Evolutionary conservation across 768 basidiomycete genomes (phyloP), one percentile per base, ranked within the genome.

Genomic region (Russula compacta): DNA sequence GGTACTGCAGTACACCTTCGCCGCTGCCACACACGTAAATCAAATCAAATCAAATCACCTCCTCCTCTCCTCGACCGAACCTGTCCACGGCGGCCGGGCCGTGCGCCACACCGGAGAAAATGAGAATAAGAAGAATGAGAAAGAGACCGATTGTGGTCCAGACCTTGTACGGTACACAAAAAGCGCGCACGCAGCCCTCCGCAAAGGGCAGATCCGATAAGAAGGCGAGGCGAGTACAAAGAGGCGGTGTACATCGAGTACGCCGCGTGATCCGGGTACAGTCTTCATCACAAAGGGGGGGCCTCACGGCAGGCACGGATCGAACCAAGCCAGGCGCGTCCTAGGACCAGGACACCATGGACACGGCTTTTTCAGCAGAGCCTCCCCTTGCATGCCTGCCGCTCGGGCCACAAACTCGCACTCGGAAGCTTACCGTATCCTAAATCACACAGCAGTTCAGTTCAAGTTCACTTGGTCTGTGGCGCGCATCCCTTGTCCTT

Each of bases 361-460:
- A 57, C 60, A 57, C 60, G 60, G 60, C 60, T 52, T 61, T 47
- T n/a, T n/a, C n/a, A n/a, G n/a, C n/a, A n/a, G n/a, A n/a, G n/a
- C n/a, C n/a, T n/a, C n/a, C n/a, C n/a, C n/a, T n/a, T n/a, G n/a
- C n/a, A n/a, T n/a, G n/a, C n/a, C n/a, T 35, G 11, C 46, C 24
- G 38, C 48, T 39, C 33, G 14, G 61, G 61, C 61, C 61, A 63
- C 61, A 63, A 63, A 48, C 61, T 49, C 50, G 44, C 51, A 46
- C 50, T 10, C 3, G 24, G 24, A 29, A 29, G 24, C 24, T 29
- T 29, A 29, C 24, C 3, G 24, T 29, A 29, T 29, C 32, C 47
- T 50, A 29, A 29, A 29, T 12, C 32, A 21, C 33, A 33, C 40
- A 33, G 3, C 39, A 32, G 53, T 55, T 50, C 54, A 44, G 33